Base-by-base conservation (phyloP, 2,329 filamentous ascomycete species). In the Diplodia sapinea region DNA sequence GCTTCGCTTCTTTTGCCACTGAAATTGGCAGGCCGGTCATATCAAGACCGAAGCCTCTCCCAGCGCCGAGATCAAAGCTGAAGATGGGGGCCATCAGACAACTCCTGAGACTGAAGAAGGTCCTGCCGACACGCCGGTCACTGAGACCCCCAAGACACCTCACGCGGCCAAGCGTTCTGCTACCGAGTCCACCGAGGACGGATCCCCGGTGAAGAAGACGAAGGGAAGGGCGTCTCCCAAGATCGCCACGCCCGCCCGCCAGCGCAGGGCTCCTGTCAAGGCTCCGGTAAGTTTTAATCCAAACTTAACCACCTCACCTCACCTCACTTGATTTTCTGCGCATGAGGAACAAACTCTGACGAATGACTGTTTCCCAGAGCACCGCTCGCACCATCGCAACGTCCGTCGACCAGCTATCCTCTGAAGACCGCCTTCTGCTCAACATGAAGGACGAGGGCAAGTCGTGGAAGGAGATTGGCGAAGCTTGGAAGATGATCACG, bases 391-490 rank as follows among this genome's bases (percentile, higher is more conserved):
- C 64, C 56, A 71, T 69, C 43, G 55, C 69, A 9, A 59, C 66
- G 7, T 51, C 33, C 33, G 33, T 66, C 4, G 69, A 67, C 2
- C 66, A 70, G 54, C 63, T 71, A n/a, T 51, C 43, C 4, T n/a
- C 40, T 1, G 38, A 66, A 7, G 70, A 71, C 23, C 59, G 62
- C 15, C 61, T 69, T 17, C 36, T 71, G 4, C 33, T 71, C 38
- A 38, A 36, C 38, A 69, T 69, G 69, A 70, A 68, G 43, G 69
- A 71, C 36, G n/a, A 49, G 3, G 70, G 69, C 67, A 68, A 71
- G 50, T 23, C 61, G 5, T 72, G 69, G 69, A 55, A 55, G 47
- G 65, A 68, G n/a, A 70, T 72, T 43, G 51, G 56, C 64, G 56
- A 36, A 5, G 68, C 57, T 8, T 72, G 69, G 69, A 31, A 63